Evolutionary conservation across 2,329 filamentous ascomycete species (phyloP).

Genomic region (Pyrenochaeta sp.): DNA sequence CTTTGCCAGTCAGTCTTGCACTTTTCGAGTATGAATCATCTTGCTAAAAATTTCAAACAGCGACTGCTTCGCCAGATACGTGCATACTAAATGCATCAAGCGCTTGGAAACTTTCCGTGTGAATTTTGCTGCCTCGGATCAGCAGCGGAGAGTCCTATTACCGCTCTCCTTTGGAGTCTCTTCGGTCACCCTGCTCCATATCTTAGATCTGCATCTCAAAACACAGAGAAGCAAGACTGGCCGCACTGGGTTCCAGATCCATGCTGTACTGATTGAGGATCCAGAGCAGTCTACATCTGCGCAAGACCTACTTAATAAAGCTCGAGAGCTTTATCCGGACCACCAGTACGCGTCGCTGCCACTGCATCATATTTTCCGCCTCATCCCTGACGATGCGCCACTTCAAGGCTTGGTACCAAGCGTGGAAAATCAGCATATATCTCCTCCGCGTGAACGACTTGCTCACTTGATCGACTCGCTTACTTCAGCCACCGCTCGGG

Average conservation of each 20-base stretch:
- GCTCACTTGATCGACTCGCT: conserved; percentile 68
- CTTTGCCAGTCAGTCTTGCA: conserved; percentile 63
- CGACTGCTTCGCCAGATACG: conserved; percentile 79
- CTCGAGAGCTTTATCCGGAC: conserved; percentile 70
- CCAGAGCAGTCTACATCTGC: conserved; percentile 23
- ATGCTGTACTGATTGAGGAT: conserved; percentile 60
- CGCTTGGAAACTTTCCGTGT: conserved; percentile 74
- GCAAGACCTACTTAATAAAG: conserved; percentile 30
- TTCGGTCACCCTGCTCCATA: conserved; percentile 78
- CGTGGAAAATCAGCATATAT: background rate
- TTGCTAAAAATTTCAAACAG: conserved; percentile 53
- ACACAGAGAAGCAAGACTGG: conserved; percentile 71
- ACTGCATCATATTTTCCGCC: conserved; percentile 65
- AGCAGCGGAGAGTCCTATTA: conserved; percentile 69
- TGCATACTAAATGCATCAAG: conserved; percentile 81
- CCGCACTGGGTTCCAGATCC: conserved; percentile 72
- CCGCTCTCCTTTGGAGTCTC: conserved; percentile 86
- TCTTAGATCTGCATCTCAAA: conserved; percentile 75
- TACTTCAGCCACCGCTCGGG: conserved; percentile 76
- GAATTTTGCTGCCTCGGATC: conserved; percentile 53
- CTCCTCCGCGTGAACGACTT: conserved; percentile 40
- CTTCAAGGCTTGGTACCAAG: conserved; percentile 29
- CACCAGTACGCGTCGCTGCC: conserved; percentile 70
- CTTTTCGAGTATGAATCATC: conserved; percentile 5
- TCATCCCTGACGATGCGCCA: conserved; percentile 28